Evolutionary conservation across 2,329 filamentous ascomycete genomes (phyloP), one percentile per base, ranked within the genome.

Genomic region (Chaetomiaceae sp.): DNA sequence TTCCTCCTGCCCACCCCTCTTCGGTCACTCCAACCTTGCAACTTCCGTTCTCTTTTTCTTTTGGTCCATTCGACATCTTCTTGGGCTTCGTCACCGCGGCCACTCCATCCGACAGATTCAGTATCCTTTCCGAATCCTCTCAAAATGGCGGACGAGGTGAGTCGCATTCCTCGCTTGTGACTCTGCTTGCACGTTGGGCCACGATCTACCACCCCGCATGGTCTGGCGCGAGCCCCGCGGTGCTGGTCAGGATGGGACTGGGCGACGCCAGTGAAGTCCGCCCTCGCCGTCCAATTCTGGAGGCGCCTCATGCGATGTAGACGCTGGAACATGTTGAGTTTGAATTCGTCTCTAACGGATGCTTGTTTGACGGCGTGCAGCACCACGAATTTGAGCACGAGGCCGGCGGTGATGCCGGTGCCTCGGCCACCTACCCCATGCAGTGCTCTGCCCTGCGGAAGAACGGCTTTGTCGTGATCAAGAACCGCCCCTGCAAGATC

Each of bases 401-500:
- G 0, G 41, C 17, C 27, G 37, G 15, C n/a, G 88, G 84, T 78
- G 89, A 96, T 78, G 90, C 94, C 71, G 94, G 93, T 74, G 91
- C 93, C 65, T 97, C 93, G 62, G 68, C 77, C 67, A 98, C 93
- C 68, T 96, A 70, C 78, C 93, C 93, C 64, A 94, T 95, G 88
- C 93, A 98, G 82, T 98, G 93, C 77, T 98, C 94, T 77, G 91
- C 94, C 66, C 82, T 98, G 80, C 86, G 93, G 71, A 97, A 98
- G 90, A 95, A 94, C 84, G 91, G 93, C 60, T 85, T 86, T 81
- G 93, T 98, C 72, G 84, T 91, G 71, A 97, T 98, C 78, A 98
- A 98, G 85, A 76, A 79, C 75, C 93, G 93, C 65, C 94, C 93
- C 65, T 98, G 93, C 90, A 98, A 97, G 87, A 98, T 98, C 65